Percentiles rank a stretch among this genome's conserved stretches.
These are phyloP conservation scores for Pedinophyceae sp. DNA, from an alignment of 139 green algal genomes.

Conservation along the genomic window DNA sequence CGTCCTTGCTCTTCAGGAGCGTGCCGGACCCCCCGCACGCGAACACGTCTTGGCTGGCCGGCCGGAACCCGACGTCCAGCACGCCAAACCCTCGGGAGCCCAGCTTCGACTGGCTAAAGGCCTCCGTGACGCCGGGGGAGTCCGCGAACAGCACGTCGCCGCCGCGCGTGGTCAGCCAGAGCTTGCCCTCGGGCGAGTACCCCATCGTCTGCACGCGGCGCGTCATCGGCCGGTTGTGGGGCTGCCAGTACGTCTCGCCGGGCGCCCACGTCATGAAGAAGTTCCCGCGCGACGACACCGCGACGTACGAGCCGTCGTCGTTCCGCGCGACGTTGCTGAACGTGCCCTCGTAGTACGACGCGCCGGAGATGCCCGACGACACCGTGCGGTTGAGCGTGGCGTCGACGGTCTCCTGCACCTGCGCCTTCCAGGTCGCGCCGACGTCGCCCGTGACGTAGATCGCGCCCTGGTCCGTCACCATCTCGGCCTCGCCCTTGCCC, in stretches of 20 bases:
- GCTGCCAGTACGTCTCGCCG: constrained; percentile 79
- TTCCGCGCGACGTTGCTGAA: constrained; percentile 80
- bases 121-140: constrained; percentile 28
- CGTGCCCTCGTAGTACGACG: constrained; percentile 92
- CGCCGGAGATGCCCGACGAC: constrained; percentile 83
- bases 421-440: constrained; percentile 87
- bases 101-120: constrained; percentile 62
- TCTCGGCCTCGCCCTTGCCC: constrained; percentile 69
- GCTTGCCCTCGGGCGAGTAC: constrained; percentile 52
- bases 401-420: constrained; percentile 95
- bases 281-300: constrained; percentile 86
- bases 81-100: constrained; percentile 88
- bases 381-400: constrained; percentile 93
- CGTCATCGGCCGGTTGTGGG: constrained; percentile 79
- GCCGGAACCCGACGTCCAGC: constrained; percentile 78
- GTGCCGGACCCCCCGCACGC: constrained; percentile 80
- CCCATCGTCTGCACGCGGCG: constrained; percentile 94
- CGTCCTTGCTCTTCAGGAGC: constrained; percentile 78
- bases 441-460: constrained; percentile 95
- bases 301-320: constrained; percentile 73
- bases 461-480: constrained; percentile 93
- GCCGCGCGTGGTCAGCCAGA: constrained; percentile 86
- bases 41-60: too few relatives aligned
- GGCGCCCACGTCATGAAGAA: constrained; percentile 98
- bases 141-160: constrained; percentile 66